phyloP scores from a whole-genome alignment of 2,329 filamentous ascomycete genomes.

The Mollisiaceae sp. region DNA sequence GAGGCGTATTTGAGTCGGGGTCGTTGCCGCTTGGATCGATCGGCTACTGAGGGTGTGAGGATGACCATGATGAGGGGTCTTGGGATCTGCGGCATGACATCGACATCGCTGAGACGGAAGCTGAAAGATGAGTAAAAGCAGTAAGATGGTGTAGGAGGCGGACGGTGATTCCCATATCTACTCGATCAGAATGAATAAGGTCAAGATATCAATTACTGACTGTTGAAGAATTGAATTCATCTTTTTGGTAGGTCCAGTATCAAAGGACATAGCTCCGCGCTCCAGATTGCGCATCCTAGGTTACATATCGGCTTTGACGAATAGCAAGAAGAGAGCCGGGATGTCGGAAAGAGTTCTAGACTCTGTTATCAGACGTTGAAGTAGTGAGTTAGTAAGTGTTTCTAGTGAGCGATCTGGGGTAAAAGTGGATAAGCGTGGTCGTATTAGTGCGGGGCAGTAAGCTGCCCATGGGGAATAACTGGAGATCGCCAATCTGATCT shows the following conservation, averaged over 20 bases:
- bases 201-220: background rate
- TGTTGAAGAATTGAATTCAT: background rate
- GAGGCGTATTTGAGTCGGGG: background rate
- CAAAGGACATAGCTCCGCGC: background rate
- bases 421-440: slow-evolving; percentile 21
- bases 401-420: slow-evolving; percentile 14
- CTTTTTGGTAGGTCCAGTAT: background rate
- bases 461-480: slow-evolving; percentile 8
- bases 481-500: background rate
- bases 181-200: too few species aligned
- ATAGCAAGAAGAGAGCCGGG: background rate
- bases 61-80: background rate
- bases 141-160: background rate
- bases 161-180: too few species aligned
- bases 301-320: background rate
- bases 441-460: slow-evolving; percentile 11
- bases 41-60: background rate
- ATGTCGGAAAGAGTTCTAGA: background rate
- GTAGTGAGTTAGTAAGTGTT: too few species aligned
- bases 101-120: background rate
- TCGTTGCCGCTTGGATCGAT: background rate
- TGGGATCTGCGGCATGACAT: slow-evolving; percentile 6
- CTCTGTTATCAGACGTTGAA: background rate
- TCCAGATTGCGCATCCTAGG: background rate
- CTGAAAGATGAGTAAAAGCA: background rate